Evolutionary conservation across 2,329 filamentous ascomycete genomes (phyloP).

Genomic region (Nemania sp.): DNA sequence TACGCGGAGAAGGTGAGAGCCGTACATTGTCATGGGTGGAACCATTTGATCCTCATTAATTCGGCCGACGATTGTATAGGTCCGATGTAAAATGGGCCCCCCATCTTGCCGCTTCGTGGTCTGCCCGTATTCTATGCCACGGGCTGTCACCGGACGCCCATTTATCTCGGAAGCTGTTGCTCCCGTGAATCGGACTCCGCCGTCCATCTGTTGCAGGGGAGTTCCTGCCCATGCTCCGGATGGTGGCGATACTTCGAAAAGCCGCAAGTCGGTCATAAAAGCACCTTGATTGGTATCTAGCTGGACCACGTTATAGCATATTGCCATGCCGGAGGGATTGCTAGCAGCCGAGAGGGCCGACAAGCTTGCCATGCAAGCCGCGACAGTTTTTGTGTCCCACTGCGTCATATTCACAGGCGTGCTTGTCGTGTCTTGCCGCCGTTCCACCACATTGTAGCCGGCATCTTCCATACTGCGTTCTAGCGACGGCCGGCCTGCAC

Average conservation of each 20-base stretch:
- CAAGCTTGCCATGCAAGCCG: conserved; percentile 64
- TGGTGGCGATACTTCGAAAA: conserved; percentile 70
- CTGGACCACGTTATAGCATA: conserved; percentile 80
- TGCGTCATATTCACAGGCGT: conserved; percentile 54
- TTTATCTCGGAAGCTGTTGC: conserved; percentile 50
- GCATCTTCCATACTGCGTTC: conserved; percentile 27
- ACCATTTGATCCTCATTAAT: conserved; percentile 62
- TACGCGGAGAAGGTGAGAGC: conserved; percentile 10
- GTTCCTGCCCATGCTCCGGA: conserved; percentile 57
- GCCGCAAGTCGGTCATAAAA: conserved; percentile 76
- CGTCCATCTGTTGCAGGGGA: conserved; percentile 54
- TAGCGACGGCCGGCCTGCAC: conserved; percentile 16
- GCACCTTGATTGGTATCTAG: conserved; percentile 68
- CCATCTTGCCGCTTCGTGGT: conserved; percentile 29
- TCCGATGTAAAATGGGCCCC: conserved; percentile 55
- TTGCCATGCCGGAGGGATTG: conserved; percentile 76
- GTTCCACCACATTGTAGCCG: conserved; percentile 24
- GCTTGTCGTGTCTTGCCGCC: conserved; percentile 25
- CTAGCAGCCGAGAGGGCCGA: conserved; percentile 57
- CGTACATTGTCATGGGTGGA: conserved; percentile 64
- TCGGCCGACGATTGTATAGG: conserved; percentile 70
- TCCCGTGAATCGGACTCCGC: conserved; percentile 57
- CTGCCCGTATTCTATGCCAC: neutral
- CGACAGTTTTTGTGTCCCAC: conserved; percentile 59
- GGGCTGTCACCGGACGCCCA: conserved; percentile 6